Percentiles rank a stretch among this genome's conserved stretches.
phyloP scores from a whole-genome alignment of 495 filamentous ascomycete genomes.

The Paragyromitra xinjiangensis region DNA sequence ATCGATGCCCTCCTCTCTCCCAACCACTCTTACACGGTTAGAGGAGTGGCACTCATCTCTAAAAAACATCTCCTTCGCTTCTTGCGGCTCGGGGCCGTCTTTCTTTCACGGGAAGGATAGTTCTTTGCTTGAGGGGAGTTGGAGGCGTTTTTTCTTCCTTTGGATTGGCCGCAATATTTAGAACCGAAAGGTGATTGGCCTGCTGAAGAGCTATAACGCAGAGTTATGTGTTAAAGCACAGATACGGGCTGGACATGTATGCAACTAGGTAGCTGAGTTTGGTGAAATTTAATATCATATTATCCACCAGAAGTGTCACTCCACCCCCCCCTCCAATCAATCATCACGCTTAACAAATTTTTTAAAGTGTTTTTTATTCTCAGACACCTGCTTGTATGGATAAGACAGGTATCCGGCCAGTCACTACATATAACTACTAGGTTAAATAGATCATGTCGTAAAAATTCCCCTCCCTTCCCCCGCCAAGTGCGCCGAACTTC shows the following conservation, averaged over 20 bases:
- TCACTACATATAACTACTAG: conserved; percentile 12
- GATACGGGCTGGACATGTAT: conserved; percentile 90
- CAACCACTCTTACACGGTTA: conserved; percentile 24
- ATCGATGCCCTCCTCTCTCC: conserved; percentile 23
- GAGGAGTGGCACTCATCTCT: conserved; percentile 24
- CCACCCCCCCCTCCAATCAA: background rate
- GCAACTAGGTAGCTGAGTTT: background rate
- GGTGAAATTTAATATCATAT: background rate
- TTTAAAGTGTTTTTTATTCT: conserved; percentile 14
- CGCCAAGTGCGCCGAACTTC: conserved; percentile 14
- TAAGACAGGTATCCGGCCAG: background rate
- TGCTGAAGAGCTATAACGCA: conserved; percentile 87
- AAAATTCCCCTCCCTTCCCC: conserved; percentile 1
- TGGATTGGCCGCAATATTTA: conserved; percentile 38
- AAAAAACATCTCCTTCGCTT: background rate
- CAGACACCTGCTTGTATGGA: background rate
- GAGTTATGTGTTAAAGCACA: conserved; percentile 83
- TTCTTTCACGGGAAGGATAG: background rate
- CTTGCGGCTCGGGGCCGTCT: background rate
- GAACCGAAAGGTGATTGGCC: conserved; percentile 61
- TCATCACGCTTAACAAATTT: background rate
- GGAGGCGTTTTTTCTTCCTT: conserved; percentile 7
- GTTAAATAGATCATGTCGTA: conserved; percentile 17
- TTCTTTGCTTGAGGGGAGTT: background rate
- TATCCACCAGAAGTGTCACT: conserved; percentile 2